These are phyloP conservation scores for Rhypophila decipiens DNA, from an alignment of 495 filamentous ascomycete species.

Conservation along the genomic window DNA sequence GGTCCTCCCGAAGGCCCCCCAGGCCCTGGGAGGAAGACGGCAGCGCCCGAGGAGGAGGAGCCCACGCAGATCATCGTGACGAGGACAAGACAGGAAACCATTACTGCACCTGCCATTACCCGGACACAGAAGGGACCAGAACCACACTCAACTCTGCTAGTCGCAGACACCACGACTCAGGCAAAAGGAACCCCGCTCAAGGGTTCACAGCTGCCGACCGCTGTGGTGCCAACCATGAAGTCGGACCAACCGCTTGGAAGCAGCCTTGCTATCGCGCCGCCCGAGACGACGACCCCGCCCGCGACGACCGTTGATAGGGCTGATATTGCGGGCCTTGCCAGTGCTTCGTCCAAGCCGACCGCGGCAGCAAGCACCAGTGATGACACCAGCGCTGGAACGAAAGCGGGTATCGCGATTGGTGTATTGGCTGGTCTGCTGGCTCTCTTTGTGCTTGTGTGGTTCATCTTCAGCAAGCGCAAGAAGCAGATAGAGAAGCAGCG, in stretches of 20 bases:
- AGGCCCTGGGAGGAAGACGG: too few relatives aligned
- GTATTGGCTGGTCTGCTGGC: slow-evolving; percentile 59
- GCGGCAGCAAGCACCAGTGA: slow-evolving; percentile 20
- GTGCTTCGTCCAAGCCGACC: slow-evolving; percentile 21
- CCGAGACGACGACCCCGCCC: background rate
- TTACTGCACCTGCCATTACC: background rate
- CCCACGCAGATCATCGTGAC: background rate
- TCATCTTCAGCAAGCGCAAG: slow-evolving; percentile 60
- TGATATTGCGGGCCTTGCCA: background rate
- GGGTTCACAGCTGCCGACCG: background rate
- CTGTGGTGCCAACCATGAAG: background rate
- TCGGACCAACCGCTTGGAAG: background rate
- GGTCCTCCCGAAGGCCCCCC: background rate
- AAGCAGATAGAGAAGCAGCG: slow-evolving; percentile 40
- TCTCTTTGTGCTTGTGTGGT: slow-evolving; percentile 55
- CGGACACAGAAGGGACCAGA: background rate
- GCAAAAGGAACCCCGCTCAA: background rate
- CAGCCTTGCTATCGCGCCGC: background rate
- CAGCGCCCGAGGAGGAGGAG: background rate
- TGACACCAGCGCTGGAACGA: slow-evolving; percentile 56
- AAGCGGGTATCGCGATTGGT: slow-evolving; percentile 80
- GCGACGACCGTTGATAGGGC: background rate
- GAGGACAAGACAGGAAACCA: background rate
- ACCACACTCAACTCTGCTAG: background rate
- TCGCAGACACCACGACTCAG: background rate